A percentile compares a stretch with the other conserved stretches of the same genome.
phyloP scores from a whole-genome alignment of 495 filamentous ascomycete species.

The Penicillium macrosclerotiorum region DNA sequence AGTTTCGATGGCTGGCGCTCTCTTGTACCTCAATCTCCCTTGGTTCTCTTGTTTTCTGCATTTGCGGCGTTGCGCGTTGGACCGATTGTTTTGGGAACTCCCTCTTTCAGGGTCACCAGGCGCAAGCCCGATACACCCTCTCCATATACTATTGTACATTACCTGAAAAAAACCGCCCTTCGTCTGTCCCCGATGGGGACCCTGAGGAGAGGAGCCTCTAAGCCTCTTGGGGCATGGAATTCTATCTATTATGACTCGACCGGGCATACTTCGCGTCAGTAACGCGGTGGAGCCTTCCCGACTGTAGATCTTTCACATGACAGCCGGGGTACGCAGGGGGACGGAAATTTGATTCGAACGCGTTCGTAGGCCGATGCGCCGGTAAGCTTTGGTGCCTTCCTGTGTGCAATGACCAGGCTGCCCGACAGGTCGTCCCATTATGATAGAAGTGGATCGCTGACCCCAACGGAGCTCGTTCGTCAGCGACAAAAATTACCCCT shows the following conservation, averaged over 20 bases:
- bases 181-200: no score
- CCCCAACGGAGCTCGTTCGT: no score
- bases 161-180: no score
- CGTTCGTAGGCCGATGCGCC: not conserved
- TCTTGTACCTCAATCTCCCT: no score
- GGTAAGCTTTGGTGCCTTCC: constrained; percentile 7
- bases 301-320: constrained; percentile 6
- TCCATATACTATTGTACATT: constrained; percentile 25
- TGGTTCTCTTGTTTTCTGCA: constrained; percentile 18
- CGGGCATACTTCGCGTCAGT: not conserved
- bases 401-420: no score
- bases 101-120: not conserved
- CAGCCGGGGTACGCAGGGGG: not conserved
- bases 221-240: not conserved
- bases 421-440: no score
- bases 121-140: constrained; percentile 1
- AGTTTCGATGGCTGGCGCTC: no score
- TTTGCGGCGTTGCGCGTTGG: constrained; percentile 35
- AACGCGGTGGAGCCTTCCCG: not conserved
- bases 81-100: constrained; percentile 18
- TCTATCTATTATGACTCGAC: not conserved
- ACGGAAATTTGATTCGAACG: constrained; percentile 3
- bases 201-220: no score
- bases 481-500: no score
- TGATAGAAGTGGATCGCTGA: no score